Percentiles rank a stretch among this genome's conserved stretches.
Evolutionary conservation across 2,329 filamentous ascomycete genomes (phyloP).

Genomic region (Stemphylium beticola): DNA sequence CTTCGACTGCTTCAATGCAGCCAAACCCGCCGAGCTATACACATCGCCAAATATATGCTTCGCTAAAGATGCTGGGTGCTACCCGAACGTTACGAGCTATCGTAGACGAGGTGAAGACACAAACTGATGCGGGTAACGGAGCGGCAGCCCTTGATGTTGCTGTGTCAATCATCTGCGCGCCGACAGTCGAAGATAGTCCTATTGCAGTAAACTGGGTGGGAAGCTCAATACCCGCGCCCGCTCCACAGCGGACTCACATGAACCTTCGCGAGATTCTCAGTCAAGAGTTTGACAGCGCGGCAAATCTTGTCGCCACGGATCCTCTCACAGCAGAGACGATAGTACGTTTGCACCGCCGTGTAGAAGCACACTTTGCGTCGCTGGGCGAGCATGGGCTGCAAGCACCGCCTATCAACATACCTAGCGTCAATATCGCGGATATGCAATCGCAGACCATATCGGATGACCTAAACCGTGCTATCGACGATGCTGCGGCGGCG

Average conservation of each 20-base stretch:
- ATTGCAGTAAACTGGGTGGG: constrained; percentile 44
- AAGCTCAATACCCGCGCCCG: constrained; percentile 33
- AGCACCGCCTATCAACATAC: constrained; percentile 34
- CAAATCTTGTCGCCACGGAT: constrained; percentile 63
- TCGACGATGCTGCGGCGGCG: constrained; percentile 45
- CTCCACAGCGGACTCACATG: constrained; percentile 50
- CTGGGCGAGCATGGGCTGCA: constrained; percentile 33
- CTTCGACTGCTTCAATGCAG: constrained; percentile 57
- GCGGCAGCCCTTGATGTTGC: constrained; percentile 72
- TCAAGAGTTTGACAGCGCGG: constrained; percentile 64
- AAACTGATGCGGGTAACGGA: constrained; percentile 65
- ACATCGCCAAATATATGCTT: constrained; percentile 71
- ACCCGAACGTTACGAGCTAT: constrained; percentile 66
- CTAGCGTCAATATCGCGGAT: constrained; percentile 35
- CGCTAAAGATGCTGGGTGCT: constrained; percentile 66
- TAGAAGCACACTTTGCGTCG: constrained; percentile 66
- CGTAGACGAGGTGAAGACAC: constrained; percentile 70
- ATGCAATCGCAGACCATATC: constrained; percentile 36
- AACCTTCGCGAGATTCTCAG: constrained; percentile 67
- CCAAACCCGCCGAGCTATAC: constrained; percentile 70
- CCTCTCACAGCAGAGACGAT: constrained; percentile 64
- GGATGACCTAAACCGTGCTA: constrained; percentile 43
- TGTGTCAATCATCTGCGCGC: constrained; percentile 71
- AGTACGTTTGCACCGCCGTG: constrained; percentile 67
- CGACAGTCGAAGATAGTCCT: constrained; percentile 52